These are phyloP conservation scores for Choiromyces venosus DNA, from an alignment of 495 filamentous ascomycete genomes.

Conservation along the genomic window DNA sequence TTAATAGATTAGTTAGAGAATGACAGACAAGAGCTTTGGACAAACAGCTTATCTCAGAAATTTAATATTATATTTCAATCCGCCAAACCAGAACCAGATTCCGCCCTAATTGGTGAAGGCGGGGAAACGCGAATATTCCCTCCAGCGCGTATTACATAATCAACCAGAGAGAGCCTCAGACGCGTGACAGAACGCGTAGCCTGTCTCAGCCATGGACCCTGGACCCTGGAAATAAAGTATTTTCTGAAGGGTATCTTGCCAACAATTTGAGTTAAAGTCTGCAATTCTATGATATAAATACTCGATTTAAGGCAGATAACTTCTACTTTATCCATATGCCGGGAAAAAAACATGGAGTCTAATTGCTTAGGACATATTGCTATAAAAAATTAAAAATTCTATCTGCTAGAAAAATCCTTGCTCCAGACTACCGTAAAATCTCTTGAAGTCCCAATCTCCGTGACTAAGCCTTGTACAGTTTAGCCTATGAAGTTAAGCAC, in stretches of 20 bases:
- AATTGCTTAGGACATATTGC: not conserved
- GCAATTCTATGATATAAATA: not conserved
- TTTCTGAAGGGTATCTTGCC: no score
- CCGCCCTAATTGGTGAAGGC: constrained; percentile 31
- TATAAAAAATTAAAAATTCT: not conserved
- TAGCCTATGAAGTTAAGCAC: no score
- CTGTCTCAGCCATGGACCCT: not conserved
- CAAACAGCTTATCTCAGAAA: not conserved
- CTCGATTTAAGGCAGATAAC: not conserved
- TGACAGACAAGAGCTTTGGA: not conserved
- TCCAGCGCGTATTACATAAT: constrained; percentile 37
- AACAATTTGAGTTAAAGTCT: not conserved
- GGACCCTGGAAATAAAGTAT: not conserved
- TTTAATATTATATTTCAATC: not conserved
- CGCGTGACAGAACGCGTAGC: constrained; percentile 19
- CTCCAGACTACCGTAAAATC: no score
- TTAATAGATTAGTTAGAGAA: not conserved
- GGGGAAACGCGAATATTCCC: constrained; percentile 35
- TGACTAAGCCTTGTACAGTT: no score
- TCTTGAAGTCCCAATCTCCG: no score
- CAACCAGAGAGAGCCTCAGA: constrained; percentile 24
- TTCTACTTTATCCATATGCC: not conserved
- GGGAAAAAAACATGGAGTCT: not conserved
- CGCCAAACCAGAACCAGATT: not conserved
- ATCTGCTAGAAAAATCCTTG: not conserved